Evolutionary conservation across 2,329 filamentous ascomycete species (phyloP).

Genomic region (Cryoendolithus antarcticus): DNA sequence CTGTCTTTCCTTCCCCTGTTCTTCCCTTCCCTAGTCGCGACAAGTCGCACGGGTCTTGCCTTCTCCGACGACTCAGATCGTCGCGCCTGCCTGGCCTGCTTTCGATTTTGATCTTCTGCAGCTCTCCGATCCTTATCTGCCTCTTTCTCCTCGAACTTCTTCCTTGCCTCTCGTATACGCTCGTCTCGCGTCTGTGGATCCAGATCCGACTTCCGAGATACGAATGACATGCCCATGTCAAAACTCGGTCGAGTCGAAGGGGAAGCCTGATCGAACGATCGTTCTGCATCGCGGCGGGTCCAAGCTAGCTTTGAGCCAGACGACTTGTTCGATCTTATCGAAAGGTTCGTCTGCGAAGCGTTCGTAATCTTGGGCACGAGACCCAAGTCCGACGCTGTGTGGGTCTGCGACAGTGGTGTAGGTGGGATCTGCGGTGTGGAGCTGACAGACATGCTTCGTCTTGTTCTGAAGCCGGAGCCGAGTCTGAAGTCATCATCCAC

Average conservation of each 20-base stretch:
- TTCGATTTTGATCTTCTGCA: slow-evolving; percentile 40
- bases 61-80: slow-evolving; percentile 25
- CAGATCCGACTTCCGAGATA: slow-evolving; percentile 30
- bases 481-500: slow-evolving; percentile 34
- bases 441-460: slow-evolving; percentile 33
- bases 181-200: slow-evolving; percentile 44
- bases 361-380: slow-evolving; percentile 37
- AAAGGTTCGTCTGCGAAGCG: slow-evolving; percentile 41
- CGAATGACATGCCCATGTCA: slow-evolving; percentile 42
- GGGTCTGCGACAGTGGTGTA: slow-evolving; percentile 21
- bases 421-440: slow-evolving; percentile 17
- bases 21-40: neutral
- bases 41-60: slow-evolving; percentile 1
- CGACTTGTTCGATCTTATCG: slow-evolving; percentile 28
- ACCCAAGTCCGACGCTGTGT: slow-evolving; percentile 24
- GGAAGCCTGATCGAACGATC: slow-evolving; percentile 36
- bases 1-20: slow-evolving; percentile 9
- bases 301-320: slow-evolving; percentile 18
- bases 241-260: slow-evolving; percentile 44
- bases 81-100: slow-evolving; percentile 29
- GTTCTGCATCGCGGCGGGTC: slow-evolving; percentile 38
- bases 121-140: slow-evolving; percentile 42
- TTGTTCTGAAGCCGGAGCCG: slow-evolving; percentile 24
- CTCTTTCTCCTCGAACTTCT: slow-evolving; percentile 48
- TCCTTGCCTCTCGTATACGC: slow-evolving; percentile 42